These are phyloP conservation scores for Syzygium aqueum DNA, from an alignment of 345 rosid genomes.

Conservation along the genomic window DNA sequence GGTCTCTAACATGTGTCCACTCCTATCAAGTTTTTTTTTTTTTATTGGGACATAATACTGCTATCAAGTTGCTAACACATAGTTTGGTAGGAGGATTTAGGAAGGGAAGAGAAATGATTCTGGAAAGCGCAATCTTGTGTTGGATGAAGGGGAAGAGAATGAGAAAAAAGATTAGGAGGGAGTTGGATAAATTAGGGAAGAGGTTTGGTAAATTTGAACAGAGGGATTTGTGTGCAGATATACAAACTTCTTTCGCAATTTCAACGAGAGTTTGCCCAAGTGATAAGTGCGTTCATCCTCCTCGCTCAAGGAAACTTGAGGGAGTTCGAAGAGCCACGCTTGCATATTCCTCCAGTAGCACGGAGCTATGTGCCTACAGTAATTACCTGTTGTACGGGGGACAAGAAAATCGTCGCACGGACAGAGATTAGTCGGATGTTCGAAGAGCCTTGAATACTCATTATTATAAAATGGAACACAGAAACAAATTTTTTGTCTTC, in stretches of 20 bases:
- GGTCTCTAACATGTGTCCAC: not conserved
- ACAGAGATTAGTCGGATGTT: not conserved
- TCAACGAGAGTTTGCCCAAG: not conserved
- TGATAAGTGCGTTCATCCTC: not conserved
- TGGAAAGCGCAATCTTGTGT: not conserved
- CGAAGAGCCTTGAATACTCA: not conserved
- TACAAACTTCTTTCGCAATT: not conserved
- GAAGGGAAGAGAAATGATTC: not conserved
- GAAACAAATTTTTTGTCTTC: not conserved
- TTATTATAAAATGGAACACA: not conserved
- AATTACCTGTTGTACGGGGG: no score
- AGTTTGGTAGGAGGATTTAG: not conserved
- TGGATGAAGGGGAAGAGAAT: not conserved
- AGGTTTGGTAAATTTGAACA: not conserved
- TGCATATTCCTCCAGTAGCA: not conserved
- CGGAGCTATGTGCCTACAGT: not conserved
- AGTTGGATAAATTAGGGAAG: not conserved
- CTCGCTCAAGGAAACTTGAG: not conserved
- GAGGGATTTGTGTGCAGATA: not conserved
- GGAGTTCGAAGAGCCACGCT: not conserved
- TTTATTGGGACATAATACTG: not conserved
- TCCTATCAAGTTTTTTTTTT: not conserved
- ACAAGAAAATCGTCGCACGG: no score
- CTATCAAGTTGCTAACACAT: not conserved
- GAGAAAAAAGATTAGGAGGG: not conserved